Evolutionary conservation across 1,139 yeast species (phyloP).

Genomic region (Taphrina communis): DNA sequence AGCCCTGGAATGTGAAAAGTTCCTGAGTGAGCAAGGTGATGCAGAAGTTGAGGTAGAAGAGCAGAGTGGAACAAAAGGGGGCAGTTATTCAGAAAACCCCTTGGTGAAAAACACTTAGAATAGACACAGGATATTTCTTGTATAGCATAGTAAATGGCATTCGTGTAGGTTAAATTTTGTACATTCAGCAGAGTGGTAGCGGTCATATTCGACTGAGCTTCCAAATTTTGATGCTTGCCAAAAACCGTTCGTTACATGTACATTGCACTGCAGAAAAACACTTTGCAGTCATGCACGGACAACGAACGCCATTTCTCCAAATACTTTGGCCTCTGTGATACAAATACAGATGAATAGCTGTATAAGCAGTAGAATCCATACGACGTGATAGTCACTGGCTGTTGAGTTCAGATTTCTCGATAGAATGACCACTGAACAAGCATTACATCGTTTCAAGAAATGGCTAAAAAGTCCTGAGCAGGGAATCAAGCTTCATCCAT

Average conservation of each 20-base stretch:
- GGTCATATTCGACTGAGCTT: background rate
- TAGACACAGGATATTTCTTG: background rate
- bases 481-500: slow-evolving; percentile 13
- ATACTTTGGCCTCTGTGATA: no score
- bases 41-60: slow-evolving; percentile 31
- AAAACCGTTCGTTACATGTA: no score
- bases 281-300: no score
- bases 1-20: slow-evolving; percentile 91
- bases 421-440: background rate
- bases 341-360: no score
- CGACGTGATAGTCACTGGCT: no score
- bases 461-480: slow-evolving; percentile 28
- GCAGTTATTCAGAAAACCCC: slow-evolving; percentile 34
- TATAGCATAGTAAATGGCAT: background rate
- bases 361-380: no score
- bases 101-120: slow-evolving; percentile 34
- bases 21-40: slow-evolving; percentile 69
- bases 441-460: slow-evolving; percentile 3
- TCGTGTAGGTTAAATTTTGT: background rate
- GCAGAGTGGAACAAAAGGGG: slow-evolving; percentile 23
- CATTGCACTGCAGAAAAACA: no score
- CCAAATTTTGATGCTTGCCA: no score
- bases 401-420: no score
- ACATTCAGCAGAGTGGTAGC: no score
- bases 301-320: no score